phyloP scores from a whole-genome alignment of 345 rosid genomes.

The Boechera retrofracta region DNA sequence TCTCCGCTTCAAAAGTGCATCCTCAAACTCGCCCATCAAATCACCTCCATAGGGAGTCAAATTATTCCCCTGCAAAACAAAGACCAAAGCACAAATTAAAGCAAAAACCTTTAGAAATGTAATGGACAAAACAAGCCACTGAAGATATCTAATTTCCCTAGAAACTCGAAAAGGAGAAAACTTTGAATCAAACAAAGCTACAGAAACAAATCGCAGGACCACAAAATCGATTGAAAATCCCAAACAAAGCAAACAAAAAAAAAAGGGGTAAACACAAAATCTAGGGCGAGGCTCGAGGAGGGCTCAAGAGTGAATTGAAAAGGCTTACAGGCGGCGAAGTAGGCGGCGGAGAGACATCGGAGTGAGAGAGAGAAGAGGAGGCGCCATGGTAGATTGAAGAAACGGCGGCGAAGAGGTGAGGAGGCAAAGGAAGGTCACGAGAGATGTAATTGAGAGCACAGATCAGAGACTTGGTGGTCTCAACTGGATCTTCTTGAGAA shows the following conservation, averaged over 20 bases:
- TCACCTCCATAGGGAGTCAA: slow-evolving; percentile 54
- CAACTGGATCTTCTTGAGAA: slow-evolving; percentile 46
- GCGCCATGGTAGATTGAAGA: slow-evolving; percentile 66
- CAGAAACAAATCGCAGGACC: slow-evolving; percentile 22
- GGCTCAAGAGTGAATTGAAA: not conserved
- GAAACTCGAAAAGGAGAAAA: not conserved
- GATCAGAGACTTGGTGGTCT: slow-evolving; percentile 76
- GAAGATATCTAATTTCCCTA: not conserved
- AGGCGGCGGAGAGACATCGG: slow-evolving; percentile 60
- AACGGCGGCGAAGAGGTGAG: slow-evolving; percentile 65
- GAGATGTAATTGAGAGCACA: slow-evolving; percentile 86
- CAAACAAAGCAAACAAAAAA: not conserved
- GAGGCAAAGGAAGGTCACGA: slow-evolving; percentile 89
- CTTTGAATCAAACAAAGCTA: not conserved
- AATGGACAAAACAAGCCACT: slow-evolving; percentile 8
- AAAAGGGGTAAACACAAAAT: not conserved
- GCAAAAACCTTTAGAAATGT: not conserved
- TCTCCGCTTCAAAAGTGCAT: slow-evolving; percentile 75
- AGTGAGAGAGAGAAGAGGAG: slow-evolving; percentile 69
- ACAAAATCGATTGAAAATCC: slow-evolving; percentile 18
- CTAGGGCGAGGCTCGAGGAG: not conserved
- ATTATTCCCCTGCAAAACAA: slow-evolving; percentile 50
- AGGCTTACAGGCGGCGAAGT: slow-evolving; percentile 28
- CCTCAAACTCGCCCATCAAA: slow-evolving; percentile 80
- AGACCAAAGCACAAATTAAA: slow-evolving; percentile 11